Conservation (phyloP, 2,329 filamentous ascomycete genomes). For the Fusarium drepaniforme region DNA sequence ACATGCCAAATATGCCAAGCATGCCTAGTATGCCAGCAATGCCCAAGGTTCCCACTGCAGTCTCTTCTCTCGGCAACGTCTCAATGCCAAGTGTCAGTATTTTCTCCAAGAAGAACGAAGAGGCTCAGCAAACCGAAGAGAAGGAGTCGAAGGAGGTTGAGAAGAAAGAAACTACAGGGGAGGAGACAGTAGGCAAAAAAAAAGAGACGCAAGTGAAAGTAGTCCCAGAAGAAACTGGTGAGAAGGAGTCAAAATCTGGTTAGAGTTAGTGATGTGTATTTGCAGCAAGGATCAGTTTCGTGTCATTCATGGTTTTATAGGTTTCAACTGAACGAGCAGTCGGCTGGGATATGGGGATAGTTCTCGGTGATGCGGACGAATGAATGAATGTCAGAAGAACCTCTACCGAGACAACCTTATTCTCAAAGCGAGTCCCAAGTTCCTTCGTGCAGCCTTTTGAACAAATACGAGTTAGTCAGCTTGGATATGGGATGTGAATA, state of each 20-base stretch:
- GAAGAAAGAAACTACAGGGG: neutral
- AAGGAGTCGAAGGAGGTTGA: neutral
- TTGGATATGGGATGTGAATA: neutral
- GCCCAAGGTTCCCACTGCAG: constrained; percentile 44
- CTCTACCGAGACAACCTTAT: neutral
- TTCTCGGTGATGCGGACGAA: no score
- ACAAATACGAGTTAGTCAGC: neutral
- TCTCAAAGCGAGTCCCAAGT: neutral
- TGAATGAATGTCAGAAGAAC: neutral
- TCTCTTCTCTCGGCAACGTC: constrained; percentile 47
- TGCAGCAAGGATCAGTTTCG: neutral
- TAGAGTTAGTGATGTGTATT: neutral
- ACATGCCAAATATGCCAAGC: constrained; percentile 50
- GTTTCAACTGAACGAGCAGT: neutral
- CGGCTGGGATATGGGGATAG: no score
- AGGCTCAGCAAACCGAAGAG: neutral
- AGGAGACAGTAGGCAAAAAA: neutral
- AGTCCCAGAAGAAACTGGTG: neutral
- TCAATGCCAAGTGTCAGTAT: constrained; percentile 49
- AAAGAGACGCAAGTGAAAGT: neutral
- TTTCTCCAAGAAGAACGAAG: constrained; percentile 43
- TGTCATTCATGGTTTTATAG: neutral
- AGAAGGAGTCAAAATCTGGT: neutral
- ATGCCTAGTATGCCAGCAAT: constrained; percentile 48
- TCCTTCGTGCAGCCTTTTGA: neutral